phyloP scores from a whole-genome alignment of 139 green algal genomes.

The Yamagishiella unicocca region DNA sequence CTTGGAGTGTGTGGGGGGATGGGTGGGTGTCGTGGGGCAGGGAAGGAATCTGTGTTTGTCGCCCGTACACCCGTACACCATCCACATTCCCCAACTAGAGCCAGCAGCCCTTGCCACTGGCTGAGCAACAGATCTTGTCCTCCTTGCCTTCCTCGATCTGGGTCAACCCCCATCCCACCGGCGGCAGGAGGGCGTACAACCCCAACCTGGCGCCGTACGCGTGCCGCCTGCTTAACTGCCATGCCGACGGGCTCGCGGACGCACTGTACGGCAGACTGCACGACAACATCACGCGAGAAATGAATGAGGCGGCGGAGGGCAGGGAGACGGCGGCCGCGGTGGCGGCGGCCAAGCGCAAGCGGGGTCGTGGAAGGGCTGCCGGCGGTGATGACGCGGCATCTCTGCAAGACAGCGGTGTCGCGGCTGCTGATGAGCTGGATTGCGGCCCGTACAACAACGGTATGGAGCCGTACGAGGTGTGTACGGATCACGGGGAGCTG shows the following conservation, averaged over 20 bases:
- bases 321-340: background rate
- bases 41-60: no score
- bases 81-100: no score
- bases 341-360: background rate
- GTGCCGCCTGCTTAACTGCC: conserved; percentile 12
- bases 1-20: no score
- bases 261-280: conserved; percentile 15
- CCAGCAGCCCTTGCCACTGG: no score
- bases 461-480: background rate
- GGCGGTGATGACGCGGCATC: background rate
- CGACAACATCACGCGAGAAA: background rate
- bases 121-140: no score
- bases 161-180: no score
- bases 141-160: no score
- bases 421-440: background rate
- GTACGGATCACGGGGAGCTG: background rate
- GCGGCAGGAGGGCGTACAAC: conserved; percentile 29
- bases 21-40: no score
- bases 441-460: background rate
- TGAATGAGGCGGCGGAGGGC: background rate
- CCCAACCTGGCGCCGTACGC: conserved; percentile 23
- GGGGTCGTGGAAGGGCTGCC: background rate
- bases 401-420: background rate
- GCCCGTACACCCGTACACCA: no score
- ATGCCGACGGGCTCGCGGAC: background rate